Conservation (phyloP, 2,329 filamentous ascomycete genomes). For the Dichotomopilus funicola region DNA sequence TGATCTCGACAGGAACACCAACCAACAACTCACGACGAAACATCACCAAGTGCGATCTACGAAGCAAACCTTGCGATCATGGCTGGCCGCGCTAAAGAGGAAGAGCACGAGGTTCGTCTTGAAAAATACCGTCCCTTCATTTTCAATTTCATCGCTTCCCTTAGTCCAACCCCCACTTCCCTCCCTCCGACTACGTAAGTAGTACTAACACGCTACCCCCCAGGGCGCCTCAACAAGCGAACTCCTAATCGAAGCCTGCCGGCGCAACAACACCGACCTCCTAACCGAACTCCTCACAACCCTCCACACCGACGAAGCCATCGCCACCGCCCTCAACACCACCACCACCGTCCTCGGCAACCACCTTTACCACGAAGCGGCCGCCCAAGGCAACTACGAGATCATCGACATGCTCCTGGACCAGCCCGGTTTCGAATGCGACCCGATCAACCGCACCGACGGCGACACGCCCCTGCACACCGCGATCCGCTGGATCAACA, state of each 20-base stretch:
- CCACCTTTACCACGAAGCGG: constrained; percentile 83
- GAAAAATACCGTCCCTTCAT: neutral
- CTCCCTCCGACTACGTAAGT: neutral
- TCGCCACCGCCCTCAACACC: constrained; percentile 74
- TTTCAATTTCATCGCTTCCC: neutral
- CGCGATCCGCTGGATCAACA: constrained; percentile 71
- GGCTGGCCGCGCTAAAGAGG: constrained; percentile 19
- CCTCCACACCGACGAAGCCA: constrained; percentile 48
- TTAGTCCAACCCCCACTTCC: neutral
- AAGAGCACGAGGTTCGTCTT: constrained; percentile 26
- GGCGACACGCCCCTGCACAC: constrained; percentile 75
- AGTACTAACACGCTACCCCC: constrained; percentile 3
- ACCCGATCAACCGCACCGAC: constrained; percentile 64
- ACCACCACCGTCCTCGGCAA: constrained; percentile 82
- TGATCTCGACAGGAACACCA: neutral
- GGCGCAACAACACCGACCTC: constrained; percentile 84
- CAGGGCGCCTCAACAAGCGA: constrained; percentile 82
- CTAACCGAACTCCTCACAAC: constrained; percentile 65
- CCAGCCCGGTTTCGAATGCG: constrained; percentile 79
- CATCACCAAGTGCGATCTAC: neutral
- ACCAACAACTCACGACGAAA: neutral
- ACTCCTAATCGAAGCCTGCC: constrained; percentile 85
- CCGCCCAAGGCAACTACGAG: constrained; percentile 78
- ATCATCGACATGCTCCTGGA: constrained; percentile 76
- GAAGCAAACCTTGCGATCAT: constrained; percentile 3